These are phyloP conservation scores for Multifurca ochricompacta DNA, from an alignment of 768 basidiomycete species.

Conservation along the genomic window DNA sequence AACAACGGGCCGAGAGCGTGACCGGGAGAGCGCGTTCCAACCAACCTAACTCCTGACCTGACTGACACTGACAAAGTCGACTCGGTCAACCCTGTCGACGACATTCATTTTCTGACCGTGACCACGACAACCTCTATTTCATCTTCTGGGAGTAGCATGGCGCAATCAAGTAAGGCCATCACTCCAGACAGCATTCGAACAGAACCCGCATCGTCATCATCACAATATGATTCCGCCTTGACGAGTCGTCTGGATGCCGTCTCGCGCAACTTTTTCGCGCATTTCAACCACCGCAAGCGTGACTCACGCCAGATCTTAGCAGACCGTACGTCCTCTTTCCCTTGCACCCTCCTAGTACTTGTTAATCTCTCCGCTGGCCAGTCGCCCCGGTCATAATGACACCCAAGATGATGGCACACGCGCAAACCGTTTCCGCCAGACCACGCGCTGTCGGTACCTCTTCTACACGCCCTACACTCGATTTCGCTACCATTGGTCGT, in stretches of 20 bases:
- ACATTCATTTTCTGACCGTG: not conserved
- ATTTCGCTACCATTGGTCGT: constrained; percentile 74
- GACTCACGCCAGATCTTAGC: constrained; percentile 68
- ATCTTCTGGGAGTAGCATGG: constrained; percentile 18
- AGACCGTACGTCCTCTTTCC: constrained; percentile 47
- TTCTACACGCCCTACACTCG: constrained; percentile 36
- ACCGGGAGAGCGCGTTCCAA: no score
- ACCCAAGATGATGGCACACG: constrained; percentile 67
- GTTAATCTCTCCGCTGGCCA: constrained; percentile 23
- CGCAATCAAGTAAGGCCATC: constrained; percentile 33
- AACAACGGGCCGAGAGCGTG: not conserved
- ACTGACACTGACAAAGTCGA: no score
- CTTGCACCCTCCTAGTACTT: not conserved
- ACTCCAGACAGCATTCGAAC: constrained; percentile 31
- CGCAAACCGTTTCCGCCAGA: constrained; percentile 58
- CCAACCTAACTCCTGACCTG: no score
- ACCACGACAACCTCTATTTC: constrained; percentile 23
- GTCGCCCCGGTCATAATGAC: constrained; percentile 91
- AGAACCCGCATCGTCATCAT: constrained; percentile 1
- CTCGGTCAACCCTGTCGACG: not conserved
- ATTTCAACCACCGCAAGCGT: constrained; percentile 52
- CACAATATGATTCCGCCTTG: constrained; percentile 22
- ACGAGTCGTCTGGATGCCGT: constrained; percentile 48
- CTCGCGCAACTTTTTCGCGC: constrained; percentile 63
- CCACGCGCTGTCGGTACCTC: constrained; percentile 31